Evolutionary conservation across 495 filamentous ascomycete species (phyloP), one percentile per base, ranked within the genome.

Genomic region (Aspergillus saccharolyticus): DNA sequence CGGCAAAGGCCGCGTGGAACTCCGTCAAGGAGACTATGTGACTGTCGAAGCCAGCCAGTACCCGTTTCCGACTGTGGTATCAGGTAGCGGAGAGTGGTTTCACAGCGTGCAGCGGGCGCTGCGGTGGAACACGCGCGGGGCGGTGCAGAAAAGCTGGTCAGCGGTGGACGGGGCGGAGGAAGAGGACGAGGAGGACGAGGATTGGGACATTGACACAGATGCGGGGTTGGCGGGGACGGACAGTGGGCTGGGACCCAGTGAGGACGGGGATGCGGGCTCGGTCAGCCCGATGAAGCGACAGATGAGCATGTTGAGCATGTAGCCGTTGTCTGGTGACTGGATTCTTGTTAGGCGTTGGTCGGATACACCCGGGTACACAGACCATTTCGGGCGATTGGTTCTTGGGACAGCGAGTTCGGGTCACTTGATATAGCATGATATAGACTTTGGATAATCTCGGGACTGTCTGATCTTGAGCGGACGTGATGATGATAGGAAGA

Each of bases 11-110:
- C 88, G 95, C 49, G 81, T 97, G 14, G 95, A 98, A 71, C 83
- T 98, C 24, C 82, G 86, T 39, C 80, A 93, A 68, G 94, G 94
- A 45, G 95, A 98, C 72, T 89, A 90, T 65, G 92, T 98, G 63
- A 95, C 90, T 46, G 89, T 98, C 66, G 89, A 91, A 57, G 95
- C 93, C 3, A 91, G 87, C 42, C 89, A 93, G 65, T 98, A 96
- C 67, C 94, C 94, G 0, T 96, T 98, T 76, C 95, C 94, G 0
- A 95, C 91, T 1, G 91, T 97, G 17, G 86, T 93, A 48, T 83
- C 88, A 39, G 74, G 80, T 63, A 77, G 78, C 47, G 84, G 84
- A 9, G 90, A 97, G 66, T 98, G 94, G 94, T 96, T 98, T 73
- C 86, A 96, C 67, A 93, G 89, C 64, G 88, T 98, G 20, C 86